A percentile compares a stretch with the other conserved stretches of the same genome.
Evolutionary conservation across 2,329 filamentous ascomycete species (phyloP).

Genomic region (Aspergillus fijiensis): DNA sequence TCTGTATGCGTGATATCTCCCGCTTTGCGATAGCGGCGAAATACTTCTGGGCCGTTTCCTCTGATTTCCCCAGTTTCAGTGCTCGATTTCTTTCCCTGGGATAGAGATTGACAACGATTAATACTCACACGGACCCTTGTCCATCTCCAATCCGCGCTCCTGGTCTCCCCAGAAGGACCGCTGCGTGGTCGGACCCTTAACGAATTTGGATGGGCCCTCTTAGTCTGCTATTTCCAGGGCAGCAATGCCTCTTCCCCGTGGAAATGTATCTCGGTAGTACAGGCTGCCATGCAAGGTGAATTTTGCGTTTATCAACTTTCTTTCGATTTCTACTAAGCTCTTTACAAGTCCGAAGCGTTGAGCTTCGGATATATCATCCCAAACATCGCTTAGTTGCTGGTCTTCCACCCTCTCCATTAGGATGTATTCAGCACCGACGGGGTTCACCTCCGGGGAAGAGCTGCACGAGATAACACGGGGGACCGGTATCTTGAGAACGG

Average conservation of each 20-base stretch:
- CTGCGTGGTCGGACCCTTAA: conserved; percentile 19
- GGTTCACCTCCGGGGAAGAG: conserved; percentile 11
- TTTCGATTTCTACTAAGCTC: conserved; percentile 20
- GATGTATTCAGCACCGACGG: conserved; percentile 24
- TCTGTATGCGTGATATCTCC: conserved; percentile 20
- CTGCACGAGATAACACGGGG: conserved; percentile 21
- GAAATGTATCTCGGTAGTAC: conserved; percentile 17
- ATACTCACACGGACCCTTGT: conserved; percentile 19
- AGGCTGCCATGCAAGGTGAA: conserved; percentile 20
- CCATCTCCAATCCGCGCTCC: conserved; percentile 9
- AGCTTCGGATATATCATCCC: conserved; percentile 16
- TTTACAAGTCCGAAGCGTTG: conserved; percentile 21
- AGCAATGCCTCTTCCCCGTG: conserved; percentile 1
- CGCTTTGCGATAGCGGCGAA: conserved; percentile 19
- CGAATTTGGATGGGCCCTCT: conserved; percentile 11
- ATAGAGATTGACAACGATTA: background rate
- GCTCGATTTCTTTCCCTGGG: background rate
- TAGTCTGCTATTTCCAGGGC: background rate
- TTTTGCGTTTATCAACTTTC: conserved; percentile 11
- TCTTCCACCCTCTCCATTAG: conserved; percentile 23
- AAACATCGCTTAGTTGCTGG: conserved; percentile 18
- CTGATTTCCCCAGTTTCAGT: conserved; percentile 13
- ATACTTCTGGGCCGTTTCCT: conserved; percentile 18
- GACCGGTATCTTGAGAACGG: conserved; percentile 20
- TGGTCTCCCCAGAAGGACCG: conserved; percentile 18